Conservation (phyloP, 352 stramenopile species). For the Paralagenidium karlingii region DNA sequence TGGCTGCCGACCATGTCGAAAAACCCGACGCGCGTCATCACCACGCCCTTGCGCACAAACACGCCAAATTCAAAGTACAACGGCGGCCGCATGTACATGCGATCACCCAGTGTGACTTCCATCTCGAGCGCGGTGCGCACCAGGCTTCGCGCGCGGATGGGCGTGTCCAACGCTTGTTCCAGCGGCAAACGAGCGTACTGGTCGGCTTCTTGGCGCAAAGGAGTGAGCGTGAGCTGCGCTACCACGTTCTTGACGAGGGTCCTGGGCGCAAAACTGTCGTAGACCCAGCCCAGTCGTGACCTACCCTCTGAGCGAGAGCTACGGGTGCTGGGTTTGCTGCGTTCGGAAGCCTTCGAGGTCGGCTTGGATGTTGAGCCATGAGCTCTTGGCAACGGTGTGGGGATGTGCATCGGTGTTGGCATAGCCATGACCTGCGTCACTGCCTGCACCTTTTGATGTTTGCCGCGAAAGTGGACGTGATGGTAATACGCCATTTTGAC, state of each 20-base stretch:
- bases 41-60: slow-evolving; percentile 5
- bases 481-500: slow-evolving; percentile 3
- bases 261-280: too few relatives aligned
- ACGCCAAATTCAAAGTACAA: slow-evolving; percentile 10
- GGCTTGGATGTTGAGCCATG: too few relatives aligned
- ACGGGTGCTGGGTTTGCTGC: too few relatives aligned
- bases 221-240: too few relatives aligned
- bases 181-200: slow-evolving; percentile 4
- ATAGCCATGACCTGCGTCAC: background rate
- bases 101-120: slow-evolving; percentile 3
- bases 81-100: slow-evolving; percentile 4
- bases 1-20: too few relatives aligned
- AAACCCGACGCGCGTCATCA: slow-evolving; percentile 5
- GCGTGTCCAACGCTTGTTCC: slow-evolving; percentile 3
- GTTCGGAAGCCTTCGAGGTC: too few relatives aligned
- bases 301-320: too few relatives aligned
- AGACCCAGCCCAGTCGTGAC: too few relatives aligned
- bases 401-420: background rate
- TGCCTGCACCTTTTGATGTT: background rate
- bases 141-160: slow-evolving; percentile 8
- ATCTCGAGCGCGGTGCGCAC: slow-evolving; percentile 5
- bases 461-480: background rate
- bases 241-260: too few relatives aligned
- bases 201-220: too few relatives aligned
- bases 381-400: too few relatives aligned